Conservation (phyloP, 129 eudicot species). For the Helianthus annuus region DNA sequence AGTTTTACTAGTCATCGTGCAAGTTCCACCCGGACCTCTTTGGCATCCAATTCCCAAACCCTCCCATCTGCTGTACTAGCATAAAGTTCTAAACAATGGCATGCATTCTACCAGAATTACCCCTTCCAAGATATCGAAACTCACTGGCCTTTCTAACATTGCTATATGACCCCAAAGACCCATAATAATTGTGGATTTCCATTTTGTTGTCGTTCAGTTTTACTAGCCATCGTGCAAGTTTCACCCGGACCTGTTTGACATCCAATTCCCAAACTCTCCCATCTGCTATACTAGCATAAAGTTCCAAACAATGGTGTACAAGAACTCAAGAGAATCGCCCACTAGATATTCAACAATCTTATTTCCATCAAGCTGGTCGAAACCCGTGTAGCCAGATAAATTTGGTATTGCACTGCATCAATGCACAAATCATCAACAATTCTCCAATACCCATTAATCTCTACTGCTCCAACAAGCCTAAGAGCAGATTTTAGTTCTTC, state of each 20-base stretch:
- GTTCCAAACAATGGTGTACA: slow-evolving; percentile 70
- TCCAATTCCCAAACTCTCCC: slow-evolving; percentile 61
- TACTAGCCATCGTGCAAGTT: slow-evolving; percentile 61
- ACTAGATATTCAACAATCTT: slow-evolving; percentile 49
- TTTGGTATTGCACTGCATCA: slow-evolving; percentile 47
- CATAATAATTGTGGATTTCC: slow-evolving; percentile 73
- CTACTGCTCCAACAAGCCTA: slow-evolving; percentile 58
- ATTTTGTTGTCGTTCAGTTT: slow-evolving; percentile 44
- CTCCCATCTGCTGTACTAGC: slow-evolving; percentile 42
- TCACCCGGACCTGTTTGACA: slow-evolving; percentile 59
- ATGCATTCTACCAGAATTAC: too few species aligned
- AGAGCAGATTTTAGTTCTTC: slow-evolving; percentile 67
- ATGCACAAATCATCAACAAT: slow-evolving; percentile 61
- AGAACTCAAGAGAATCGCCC: slow-evolving; percentile 47
- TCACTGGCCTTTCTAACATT: slow-evolving; percentile 32
- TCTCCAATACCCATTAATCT: slow-evolving; percentile 84
- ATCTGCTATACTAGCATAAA: slow-evolving; percentile 44
- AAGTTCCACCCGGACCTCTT: slow-evolving; percentile 62
- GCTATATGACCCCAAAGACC: slow-evolving; percentile 52
- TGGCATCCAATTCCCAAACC: slow-evolving; percentile 64
- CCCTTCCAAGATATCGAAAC: too few species aligned
- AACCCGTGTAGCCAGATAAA: slow-evolving; percentile 51
- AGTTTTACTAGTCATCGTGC: slow-evolving; percentile 55
- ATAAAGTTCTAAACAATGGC: slow-evolving; percentile 72
- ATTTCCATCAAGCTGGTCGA: slow-evolving; percentile 60